Evolutionary conservation across 106 monocot species (phyloP).

Genomic region (Allium cepa): DNA sequence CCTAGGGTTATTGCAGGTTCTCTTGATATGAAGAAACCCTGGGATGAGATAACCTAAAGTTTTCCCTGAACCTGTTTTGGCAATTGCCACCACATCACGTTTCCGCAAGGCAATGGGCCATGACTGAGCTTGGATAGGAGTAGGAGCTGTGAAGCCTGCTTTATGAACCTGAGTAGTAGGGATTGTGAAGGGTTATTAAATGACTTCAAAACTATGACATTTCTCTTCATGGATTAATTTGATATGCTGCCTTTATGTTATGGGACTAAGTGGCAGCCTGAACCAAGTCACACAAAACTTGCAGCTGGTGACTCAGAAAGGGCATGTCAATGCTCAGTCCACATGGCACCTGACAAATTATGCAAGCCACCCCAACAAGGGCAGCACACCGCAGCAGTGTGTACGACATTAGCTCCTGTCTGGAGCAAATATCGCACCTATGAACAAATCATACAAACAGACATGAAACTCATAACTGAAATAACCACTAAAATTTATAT

Average conservation of each 20-base stretch:
- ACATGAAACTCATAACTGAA: conserved; percentile 22
- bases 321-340: conserved; percentile 41
- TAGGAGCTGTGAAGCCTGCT: conserved; percentile 79
- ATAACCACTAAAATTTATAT: conserved; percentile 6
- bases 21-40: conserved; percentile 71
- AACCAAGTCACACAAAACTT: conserved; percentile 22
- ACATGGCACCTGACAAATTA: conserved; percentile 42
- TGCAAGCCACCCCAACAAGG: conserved; percentile 44
- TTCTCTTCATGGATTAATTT: too few species aligned
- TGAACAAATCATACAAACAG: conserved; percentile 62
- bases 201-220: neutral
- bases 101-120: conserved; percentile 84
- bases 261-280: conserved; percentile 23
- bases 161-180: conserved; percentile 52
- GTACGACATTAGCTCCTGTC: conserved; percentile 99
- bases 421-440: conserved; percentile 99
- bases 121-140: conserved; percentile 93
- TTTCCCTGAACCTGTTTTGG: conserved; percentile 97
- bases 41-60: conserved; percentile 91
- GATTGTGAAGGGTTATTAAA: neutral
- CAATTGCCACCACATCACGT: conserved; percentile 87
- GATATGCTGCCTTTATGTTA: conserved; percentile 18
- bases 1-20: conserved; percentile 46
- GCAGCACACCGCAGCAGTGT: conserved; percentile 41
- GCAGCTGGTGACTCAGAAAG: conserved; percentile 39